Evolutionary conservation across 352 stramenopile genomes (phyloP).

Genomic region (Hyaloperonospora arabidopsidis): DNA sequence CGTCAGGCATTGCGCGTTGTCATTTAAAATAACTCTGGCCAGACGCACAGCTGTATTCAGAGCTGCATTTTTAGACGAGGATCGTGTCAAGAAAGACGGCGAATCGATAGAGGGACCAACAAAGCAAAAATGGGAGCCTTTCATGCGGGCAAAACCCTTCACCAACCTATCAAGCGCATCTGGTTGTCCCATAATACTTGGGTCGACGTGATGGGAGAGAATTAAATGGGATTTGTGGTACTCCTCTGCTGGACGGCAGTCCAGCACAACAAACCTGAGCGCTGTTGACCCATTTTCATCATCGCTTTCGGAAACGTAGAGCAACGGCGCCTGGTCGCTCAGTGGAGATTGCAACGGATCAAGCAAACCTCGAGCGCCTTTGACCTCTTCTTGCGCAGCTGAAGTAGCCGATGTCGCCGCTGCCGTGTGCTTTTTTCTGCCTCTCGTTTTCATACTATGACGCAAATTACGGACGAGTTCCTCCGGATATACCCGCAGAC

Average conservation of each 20-base stretch:
- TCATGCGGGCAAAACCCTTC: conserved; percentile 78
- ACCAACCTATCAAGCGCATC: conserved; percentile 68
- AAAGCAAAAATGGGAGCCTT: conserved; percentile 87
- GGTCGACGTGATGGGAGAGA: conserved; percentile 83
- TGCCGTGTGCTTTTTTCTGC: conserved; percentile 16
- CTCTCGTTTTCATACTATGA: conserved; percentile 34
- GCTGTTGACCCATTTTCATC: conserved; percentile 1
- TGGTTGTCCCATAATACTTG: conserved; percentile 58
- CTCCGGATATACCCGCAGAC: conserved; percentile 75
- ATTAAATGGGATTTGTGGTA: conserved; percentile 77
- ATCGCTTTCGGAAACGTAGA: not conserved
- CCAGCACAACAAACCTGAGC: conserved; percentile 69
- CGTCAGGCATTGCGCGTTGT: conserved; percentile 27
- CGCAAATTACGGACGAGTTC: conserved; percentile 75
- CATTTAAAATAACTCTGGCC: conserved; percentile 48
- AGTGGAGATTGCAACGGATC: conserved; percentile 33
- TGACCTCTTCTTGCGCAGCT: conserved; percentile 6
- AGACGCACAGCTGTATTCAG: conserved; percentile 52
- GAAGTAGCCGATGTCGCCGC: conserved; percentile 5
- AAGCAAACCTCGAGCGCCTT: conserved; percentile 12
- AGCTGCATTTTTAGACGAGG: conserved; percentile 29
- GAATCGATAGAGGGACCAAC: conserved; percentile 52
- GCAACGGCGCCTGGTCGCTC: not conserved
- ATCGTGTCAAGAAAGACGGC: conserved; percentile 16
- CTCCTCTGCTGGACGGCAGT: conserved; percentile 67